These are phyloP conservation scores for Calonectria crousiana DNA, from an alignment of 2,329 filamentous ascomycete species.

Conservation along the genomic window DNA sequence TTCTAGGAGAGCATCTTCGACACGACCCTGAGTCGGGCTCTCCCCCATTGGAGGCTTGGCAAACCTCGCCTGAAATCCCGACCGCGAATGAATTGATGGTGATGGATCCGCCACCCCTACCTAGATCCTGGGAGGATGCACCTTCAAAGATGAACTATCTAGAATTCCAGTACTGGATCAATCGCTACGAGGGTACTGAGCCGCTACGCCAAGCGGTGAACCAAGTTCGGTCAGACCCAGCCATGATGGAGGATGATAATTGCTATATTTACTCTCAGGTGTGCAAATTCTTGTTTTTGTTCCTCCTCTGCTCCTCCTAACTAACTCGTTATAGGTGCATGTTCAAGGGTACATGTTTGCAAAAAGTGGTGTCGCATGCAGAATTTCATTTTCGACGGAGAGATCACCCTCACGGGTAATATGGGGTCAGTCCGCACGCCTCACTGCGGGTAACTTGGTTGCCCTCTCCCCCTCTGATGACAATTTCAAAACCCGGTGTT, in stretches of 20 bases:
- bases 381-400: slow-evolving; percentile 77
- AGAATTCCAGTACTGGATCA: slow-evolving; percentile 78
- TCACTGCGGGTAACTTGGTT: slow-evolving; percentile 66
- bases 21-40: background rate
- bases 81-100: slow-evolving; percentile 40
- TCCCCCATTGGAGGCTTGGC: slow-evolving; percentile 23
- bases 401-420: slow-evolving; percentile 74
- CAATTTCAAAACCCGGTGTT: slow-evolving; percentile 73
- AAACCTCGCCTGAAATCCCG: slow-evolving; percentile 39
- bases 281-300: slow-evolving; percentile 28
- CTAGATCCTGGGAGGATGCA: background rate
- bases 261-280: slow-evolving; percentile 80
- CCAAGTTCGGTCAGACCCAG: slow-evolving; percentile 63
- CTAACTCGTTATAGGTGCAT: slow-evolving; percentile 64
- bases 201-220: slow-evolving; percentile 76
- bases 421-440: slow-evolving; percentile 69
- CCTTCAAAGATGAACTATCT: slow-evolving; percentile 67
- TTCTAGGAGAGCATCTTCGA: slow-evolving; percentile 2
- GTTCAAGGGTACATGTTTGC: slow-evolving; percentile 75
- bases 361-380: slow-evolving; percentile 71
- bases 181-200: slow-evolving; percentile 80
- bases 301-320: background rate
- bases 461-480: slow-evolving; percentile 67
- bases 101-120: slow-evolving; percentile 28
- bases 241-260: slow-evolving; percentile 67